These are phyloP conservation scores for Metarhizium sp. DNA, from an alignment of 2,329 filamentous ascomycete species.

Conservation along the genomic window DNA sequence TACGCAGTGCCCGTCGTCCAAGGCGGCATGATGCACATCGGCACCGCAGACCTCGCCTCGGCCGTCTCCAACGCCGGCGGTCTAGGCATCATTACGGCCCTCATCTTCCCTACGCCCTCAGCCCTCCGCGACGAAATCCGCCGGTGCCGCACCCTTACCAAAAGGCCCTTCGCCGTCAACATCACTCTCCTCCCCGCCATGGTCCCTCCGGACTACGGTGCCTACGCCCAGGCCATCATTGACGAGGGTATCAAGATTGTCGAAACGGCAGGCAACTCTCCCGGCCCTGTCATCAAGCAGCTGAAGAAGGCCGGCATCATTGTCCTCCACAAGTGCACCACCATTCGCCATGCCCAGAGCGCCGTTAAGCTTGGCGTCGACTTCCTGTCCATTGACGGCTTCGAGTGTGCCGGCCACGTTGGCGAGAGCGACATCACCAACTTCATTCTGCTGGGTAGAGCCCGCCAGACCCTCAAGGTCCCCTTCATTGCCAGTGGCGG, in stretches of 20 bases:
- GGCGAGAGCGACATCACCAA: constrained; percentile 84
- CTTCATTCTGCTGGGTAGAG: constrained; percentile 77
- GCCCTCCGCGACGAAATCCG: constrained; percentile 90
- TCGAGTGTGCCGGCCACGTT: constrained; percentile 90
- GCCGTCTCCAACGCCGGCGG: constrained; percentile 77
- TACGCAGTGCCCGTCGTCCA: constrained; percentile 66
- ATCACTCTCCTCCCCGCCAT: constrained; percentile 86
- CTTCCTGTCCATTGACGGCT: constrained; percentile 93
- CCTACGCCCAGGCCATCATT: constrained; percentile 86
- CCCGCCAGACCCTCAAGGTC: constrained; percentile 71
- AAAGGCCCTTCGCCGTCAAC: constrained; percentile 83
- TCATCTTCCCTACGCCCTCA: constrained; percentile 88
- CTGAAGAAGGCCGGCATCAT: constrained; percentile 72
- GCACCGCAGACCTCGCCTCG: constrained; percentile 68
- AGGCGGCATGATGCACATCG: constrained; percentile 82
- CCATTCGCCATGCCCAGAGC: constrained; percentile 83
- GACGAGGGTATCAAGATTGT: constrained; percentile 88
- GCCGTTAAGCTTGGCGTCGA: constrained; percentile 93
- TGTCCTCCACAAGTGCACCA: constrained; percentile 95
- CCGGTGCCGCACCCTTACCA: constrained; percentile 71
- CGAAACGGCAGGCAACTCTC: constrained; percentile 83
- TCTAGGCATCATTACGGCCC: constrained; percentile 72
- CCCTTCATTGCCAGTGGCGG: constrained; percentile 96
- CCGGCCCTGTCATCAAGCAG: constrained; percentile 81
- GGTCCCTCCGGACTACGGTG: constrained; percentile 82